Evolutionary conservation across 2,329 filamentous ascomycete species (phyloP), one percentile per base, ranked within the genome.

Genomic region (Apiospora saccharicola): DNA sequence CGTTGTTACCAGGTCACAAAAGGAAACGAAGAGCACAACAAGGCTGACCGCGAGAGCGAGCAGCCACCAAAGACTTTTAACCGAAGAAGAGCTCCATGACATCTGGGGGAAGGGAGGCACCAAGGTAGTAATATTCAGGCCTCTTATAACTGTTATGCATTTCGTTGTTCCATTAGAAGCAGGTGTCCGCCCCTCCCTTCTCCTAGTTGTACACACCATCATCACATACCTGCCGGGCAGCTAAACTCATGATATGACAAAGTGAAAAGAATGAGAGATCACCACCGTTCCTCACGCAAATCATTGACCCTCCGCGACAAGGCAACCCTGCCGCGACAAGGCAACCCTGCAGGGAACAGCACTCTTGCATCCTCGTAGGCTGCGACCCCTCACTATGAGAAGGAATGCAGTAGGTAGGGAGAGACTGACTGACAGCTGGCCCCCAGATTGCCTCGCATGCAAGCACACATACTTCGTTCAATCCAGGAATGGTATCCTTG

Each of bases 1-100:
- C 5, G 30, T 24, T 64, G 57, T 64, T 64, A 64, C 57, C 57
- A 64, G 57, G 57, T 41, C 30, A 64, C 57, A 41, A 34, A 64
- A 41, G 6, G 14, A 26, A n/a, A 22, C 30, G 2, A 26, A 51
- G n/a, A 51, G 49, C n/a, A 26, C 30, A 64, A n/a, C 57, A 41
- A n/a, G 30, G 30, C 53, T 61, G 30, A 37, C 3, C 19, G 19
- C 30, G n/a, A 37, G 53, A 61, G 30, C 53, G 19, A 61, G 14
- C 53, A 37, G 53, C 53, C 34, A 64, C 19, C 19, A 64, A 1
- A 14, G 1, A 8, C 26, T 41, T 37, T 41, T 8, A 37, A 41
- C 37, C 37, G 37, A 41, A 41, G 37, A 41, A 10, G 37, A 41
- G 37, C 7, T 51, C n/a, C 47, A 51, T 57, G 51, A 3, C 16